Evolutionary conservation across 305 asterid species (phyloP), one percentile per base, ranked within the genome.

Genomic region (Rubia peregrina): DNA sequence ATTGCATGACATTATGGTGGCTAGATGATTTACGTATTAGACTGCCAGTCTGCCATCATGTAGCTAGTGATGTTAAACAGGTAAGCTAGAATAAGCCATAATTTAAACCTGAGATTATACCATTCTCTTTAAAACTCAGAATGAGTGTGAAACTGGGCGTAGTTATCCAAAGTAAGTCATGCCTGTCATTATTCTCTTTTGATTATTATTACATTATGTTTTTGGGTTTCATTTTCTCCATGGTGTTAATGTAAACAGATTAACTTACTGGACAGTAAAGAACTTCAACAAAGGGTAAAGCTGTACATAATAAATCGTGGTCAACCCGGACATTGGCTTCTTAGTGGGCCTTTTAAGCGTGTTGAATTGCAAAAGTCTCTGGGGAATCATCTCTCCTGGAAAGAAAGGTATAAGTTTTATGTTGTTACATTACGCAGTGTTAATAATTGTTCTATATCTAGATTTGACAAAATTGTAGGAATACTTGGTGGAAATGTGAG

Each of bases 321-420:
- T 73, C 91, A 85, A 60, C 96, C 98, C 61, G 97, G 91, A 85
- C 97, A 94, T 79, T 94, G 99, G 98, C 93, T 87, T 68, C 82
- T 83, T 51, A 60, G 86, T 83, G 98, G 91, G 81, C 80, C 85
- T 84, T 94, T 81, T 80, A 94, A 94, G 83, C 98, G 98, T 53
- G 76, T 76, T 75, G 98, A 94, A 76, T 83, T 91, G 88, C 99
- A 88, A 74, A 86, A 88, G 77, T 88, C 99, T 76, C 92, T 91
- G 74, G 99, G 96, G 68, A 89, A 82, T 85, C 90, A 89, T 88
- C 84, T 94, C 19, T 89, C 97, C 43, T 91, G 98, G 97, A 94
- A 91, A 83, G 99, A 94, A 83, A 91, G 99, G 99, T 88, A 78
- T 6, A 81, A 41, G 24, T 62, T 19, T 33, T 71, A 68, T 67